phyloP scores from a whole-genome alignment of 176 grass and related monocot species.

The Avena insularis region DNA sequence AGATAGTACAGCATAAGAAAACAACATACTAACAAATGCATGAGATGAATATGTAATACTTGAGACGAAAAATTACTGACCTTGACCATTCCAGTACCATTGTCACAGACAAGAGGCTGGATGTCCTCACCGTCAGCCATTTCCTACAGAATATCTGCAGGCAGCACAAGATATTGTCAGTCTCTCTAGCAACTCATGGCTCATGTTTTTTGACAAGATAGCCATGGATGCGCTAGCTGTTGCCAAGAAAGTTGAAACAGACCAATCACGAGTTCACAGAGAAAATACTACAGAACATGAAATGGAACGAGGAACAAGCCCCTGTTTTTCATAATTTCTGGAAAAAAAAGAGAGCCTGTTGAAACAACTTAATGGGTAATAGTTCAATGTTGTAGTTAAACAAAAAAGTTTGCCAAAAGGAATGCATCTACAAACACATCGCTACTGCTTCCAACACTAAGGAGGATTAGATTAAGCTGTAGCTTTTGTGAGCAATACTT shows the following conservation, averaged over 20 bases:
- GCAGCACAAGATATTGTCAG: too few relatives aligned
- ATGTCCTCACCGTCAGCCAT: conserved; percentile 86
- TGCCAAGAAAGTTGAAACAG: neutral
- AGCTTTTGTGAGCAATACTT: conserved; percentile 3
- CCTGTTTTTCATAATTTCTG: neutral
- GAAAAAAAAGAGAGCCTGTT: neutral
- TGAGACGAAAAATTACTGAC: conserved; percentile 21
- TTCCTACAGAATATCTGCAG: conserved; percentile 50
- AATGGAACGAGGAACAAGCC: neutral
- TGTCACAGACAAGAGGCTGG: conserved; percentile 80
- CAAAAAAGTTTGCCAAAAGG: neutral
- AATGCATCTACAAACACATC: neutral
- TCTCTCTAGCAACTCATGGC: neutral
- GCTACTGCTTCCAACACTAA: too few relatives aligned
- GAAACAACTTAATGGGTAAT: neutral
- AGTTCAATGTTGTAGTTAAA: neutral
- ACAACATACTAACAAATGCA: neutral
- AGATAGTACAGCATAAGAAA: neutral
- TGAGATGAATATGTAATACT: neutral
- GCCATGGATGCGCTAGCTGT: neutral
- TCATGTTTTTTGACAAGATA: neutral
- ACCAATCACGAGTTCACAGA: neutral
- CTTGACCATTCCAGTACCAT: conserved; percentile 88
- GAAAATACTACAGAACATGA: neutral
- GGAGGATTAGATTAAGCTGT: neutral